A percentile compares a stretch with the other conserved stretches of the same genome.
Conservation (phyloP, 129 eudicot genomes). For the Tagetes patula region DNA sequence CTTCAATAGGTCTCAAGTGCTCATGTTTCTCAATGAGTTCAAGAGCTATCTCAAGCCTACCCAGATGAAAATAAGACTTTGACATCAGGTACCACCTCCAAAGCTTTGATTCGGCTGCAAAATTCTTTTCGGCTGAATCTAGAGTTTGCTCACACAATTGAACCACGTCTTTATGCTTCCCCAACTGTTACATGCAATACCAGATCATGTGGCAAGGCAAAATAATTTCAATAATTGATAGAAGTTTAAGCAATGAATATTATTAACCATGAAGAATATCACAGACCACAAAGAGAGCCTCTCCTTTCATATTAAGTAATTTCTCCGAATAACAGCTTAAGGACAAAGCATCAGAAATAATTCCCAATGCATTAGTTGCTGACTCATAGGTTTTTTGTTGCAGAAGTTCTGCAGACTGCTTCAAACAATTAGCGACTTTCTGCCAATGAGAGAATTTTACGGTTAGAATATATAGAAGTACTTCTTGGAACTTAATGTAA, state of each 20-base stretch:
- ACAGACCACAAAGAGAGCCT: conserved; percentile 77
- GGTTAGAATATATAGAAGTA: conserved; percentile 25
- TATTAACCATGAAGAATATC: conserved; percentile 11
- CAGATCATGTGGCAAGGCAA: conserved; percentile 20
- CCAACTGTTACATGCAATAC: conserved; percentile 45
- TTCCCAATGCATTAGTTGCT: conserved; percentile 53
- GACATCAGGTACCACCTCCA: conserved; percentile 82
- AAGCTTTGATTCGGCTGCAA: conserved; percentile 34
- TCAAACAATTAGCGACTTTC: conserved; percentile 55
- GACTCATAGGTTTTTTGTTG: conserved; percentile 61
- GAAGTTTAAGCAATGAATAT: conserved; percentile 12
- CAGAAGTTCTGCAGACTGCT: conserved; percentile 62
- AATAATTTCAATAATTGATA: not conserved
- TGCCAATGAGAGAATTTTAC: conserved; percentile 36
- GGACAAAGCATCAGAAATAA: conserved; percentile 64
- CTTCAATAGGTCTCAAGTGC: conserved; percentile 31
- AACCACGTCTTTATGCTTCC: conserved; percentile 76
- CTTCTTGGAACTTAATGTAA: not conserved
- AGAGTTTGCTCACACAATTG: conserved; percentile 78
- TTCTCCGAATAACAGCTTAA: conserved; percentile 76
- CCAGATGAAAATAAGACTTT: conserved; percentile 69
- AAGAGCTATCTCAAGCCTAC: conserved; percentile 82
- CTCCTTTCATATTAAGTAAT: conserved; percentile 75
- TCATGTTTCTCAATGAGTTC: conserved; percentile 58
- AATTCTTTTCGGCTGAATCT: conserved; percentile 69